A percentile compares a stretch with the other conserved stretches of the same genome.
These are phyloP conservation scores for Trichomonascaceae sp. DNA, from an alignment of 1,139 yeast species.

Conservation along the genomic window DNA sequence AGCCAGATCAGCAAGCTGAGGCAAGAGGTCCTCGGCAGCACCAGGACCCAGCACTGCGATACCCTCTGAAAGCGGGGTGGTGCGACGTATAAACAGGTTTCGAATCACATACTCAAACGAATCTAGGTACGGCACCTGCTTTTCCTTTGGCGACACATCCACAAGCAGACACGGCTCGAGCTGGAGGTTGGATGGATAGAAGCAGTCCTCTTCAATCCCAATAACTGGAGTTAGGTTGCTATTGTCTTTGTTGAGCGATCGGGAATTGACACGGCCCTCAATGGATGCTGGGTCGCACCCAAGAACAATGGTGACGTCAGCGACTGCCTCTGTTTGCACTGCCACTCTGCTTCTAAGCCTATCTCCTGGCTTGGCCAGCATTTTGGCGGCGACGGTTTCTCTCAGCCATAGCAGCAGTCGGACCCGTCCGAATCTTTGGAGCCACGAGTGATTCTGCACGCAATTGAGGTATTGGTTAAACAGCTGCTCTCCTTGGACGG, in stretches of 20 bases:
- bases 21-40: conserved; percentile 47
- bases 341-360: conserved; percentile 43
- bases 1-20: conserved; percentile 30
- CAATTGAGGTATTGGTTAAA: conserved; percentile 69
- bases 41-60: conserved; percentile 66
- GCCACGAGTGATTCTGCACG: conserved; percentile 59
- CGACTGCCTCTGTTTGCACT: conserved; percentile 45
- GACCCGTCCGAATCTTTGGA: conserved; percentile 60
- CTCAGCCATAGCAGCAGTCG: conserved; percentile 55
- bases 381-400: conserved; percentile 45
- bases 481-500: conserved; percentile 50
- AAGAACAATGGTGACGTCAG: conserved; percentile 30
- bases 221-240: conserved; percentile 2
- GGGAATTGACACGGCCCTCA: conserved; percentile 3
- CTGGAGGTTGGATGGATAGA: conserved; percentile 5
- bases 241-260: not conserved
- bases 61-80: conserved; percentile 36
- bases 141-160: conserved; percentile 17
- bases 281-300: conserved; percentile 31
- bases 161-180: conserved; percentile 13
- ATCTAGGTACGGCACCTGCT: conserved; percentile 31
- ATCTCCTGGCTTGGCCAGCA: conserved; percentile 39
- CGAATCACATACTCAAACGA: conserved; percentile 57
- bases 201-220: conserved; percentile 4
- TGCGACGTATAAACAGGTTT: conserved; percentile 43